Conservation (phyloP, 2,329 filamentous ascomycete genomes). For the Periconia digitata region DNA sequence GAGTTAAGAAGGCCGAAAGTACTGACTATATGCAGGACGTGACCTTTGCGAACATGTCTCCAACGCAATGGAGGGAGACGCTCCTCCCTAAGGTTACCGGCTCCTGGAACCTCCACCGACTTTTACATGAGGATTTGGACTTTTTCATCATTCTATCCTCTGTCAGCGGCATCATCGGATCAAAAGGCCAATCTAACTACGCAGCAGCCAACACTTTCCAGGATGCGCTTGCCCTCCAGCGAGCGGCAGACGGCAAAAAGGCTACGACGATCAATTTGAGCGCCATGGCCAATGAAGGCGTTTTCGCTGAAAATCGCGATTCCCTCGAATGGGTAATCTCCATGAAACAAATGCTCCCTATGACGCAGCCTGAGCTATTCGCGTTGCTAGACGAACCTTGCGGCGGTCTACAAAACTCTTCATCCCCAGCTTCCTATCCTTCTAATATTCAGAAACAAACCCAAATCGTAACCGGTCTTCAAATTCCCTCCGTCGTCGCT, state of each 20-base stretch:
- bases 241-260: constrained; percentile 10
- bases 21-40: constrained; percentile 9
- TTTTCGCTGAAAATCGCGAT: constrained; percentile 17
- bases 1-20: too few species aligned
- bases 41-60: constrained; percentile 21
- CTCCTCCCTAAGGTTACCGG: constrained; percentile 35
- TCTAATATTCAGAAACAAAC: too few species aligned
- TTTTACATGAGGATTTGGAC: constrained; percentile 16
- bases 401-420: too few species aligned
- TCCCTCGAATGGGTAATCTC: too few species aligned
- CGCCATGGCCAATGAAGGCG: constrained; percentile 15
- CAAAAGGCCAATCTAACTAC: constrained; percentile 26
- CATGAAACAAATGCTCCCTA: too few species aligned
- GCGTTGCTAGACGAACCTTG: too few species aligned
- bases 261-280: constrained; percentile 21
- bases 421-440: too few species aligned
- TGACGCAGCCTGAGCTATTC: too few species aligned
- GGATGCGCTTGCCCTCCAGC: constrained; percentile 23
- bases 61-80: constrained; percentile 12
- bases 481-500: too few species aligned
- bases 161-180: constrained; percentile 17
- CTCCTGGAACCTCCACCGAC: constrained; percentile 32
- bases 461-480: too few species aligned
- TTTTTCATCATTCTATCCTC: constrained; percentile 32
- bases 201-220: constrained; percentile 27